Conservation (phyloP, 2,329 filamentous ascomycete species). For the Penicillium nordicum region DNA sequence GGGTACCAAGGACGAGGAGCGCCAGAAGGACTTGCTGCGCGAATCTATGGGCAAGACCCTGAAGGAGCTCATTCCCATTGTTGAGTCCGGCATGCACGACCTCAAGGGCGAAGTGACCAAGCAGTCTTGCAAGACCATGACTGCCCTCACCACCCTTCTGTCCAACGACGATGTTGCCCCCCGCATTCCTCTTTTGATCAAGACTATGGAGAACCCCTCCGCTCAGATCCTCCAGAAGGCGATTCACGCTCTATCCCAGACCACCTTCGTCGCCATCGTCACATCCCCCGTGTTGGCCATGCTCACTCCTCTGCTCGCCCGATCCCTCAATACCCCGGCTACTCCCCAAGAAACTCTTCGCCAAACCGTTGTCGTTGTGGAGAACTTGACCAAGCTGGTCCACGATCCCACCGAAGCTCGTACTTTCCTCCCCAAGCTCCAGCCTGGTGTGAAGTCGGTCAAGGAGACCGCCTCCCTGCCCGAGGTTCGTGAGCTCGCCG, state of each 20-base stretch:
- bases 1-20: slow-evolving; percentile 78
- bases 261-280: slow-evolving; percentile 96
- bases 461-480: slow-evolving; percentile 84
- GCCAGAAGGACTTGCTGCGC: slow-evolving; percentile 82
- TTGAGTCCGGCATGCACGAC: slow-evolving; percentile 93
- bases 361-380: slow-evolving; percentile 92
- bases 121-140: slow-evolving; percentile 90
- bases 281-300: slow-evolving; percentile 93
- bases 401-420: slow-evolving; percentile 93
- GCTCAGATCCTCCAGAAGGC: slow-evolving; percentile 86
- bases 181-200: slow-evolving; percentile 84
- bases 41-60: slow-evolving; percentile 79
- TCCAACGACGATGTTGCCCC: slow-evolving; percentile 96
- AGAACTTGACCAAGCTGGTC: slow-evolving; percentile 97
- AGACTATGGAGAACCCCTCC: slow-evolving; percentile 92
- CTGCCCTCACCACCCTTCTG: slow-evolving; percentile 78
- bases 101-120: slow-evolving; percentile 81
- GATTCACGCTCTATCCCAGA: slow-evolving; percentile 93
- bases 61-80: slow-evolving; percentile 81
- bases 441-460: slow-evolving; percentile 88
- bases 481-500: slow-evolving; percentile 87
- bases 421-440: slow-evolving; percentile 89
- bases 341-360: slow-evolving; percentile 92
- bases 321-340: slow-evolving; percentile 83
- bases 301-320: slow-evolving; percentile 89